A percentile compares a stretch with the other conserved stretches of the same genome.
Evolutionary conservation across 495 filamentous ascomycete species (phyloP).

Genomic region (Penicillium salamii): DNA sequence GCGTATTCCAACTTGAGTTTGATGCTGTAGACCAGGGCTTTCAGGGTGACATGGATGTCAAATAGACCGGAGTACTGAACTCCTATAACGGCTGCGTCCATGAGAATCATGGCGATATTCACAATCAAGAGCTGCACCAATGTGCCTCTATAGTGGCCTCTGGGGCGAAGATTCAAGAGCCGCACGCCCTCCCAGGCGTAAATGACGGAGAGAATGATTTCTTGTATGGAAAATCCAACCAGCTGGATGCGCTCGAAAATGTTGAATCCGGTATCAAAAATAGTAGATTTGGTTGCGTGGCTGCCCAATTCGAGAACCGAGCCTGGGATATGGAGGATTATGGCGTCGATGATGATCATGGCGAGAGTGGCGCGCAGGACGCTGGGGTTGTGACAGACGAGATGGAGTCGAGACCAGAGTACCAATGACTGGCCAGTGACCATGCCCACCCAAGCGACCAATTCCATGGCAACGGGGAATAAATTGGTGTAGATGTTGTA

Average conservation of each 20-base stretch:
- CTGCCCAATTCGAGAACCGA: conserved; percentile 49
- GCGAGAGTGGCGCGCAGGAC: conserved; percentile 45
- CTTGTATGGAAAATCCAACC: conserved; percentile 48
- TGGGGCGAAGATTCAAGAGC: conserved; percentile 38
- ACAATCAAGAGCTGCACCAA: conserved; percentile 49
- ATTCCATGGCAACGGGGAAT: conserved; percentile 35
- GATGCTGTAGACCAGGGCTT: conserved; percentile 51
- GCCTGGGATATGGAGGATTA: conserved; percentile 49
- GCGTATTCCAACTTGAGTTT: conserved; percentile 57
- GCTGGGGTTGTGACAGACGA: conserved; percentile 39
- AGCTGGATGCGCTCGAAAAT: conserved; percentile 53
- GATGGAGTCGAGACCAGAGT: conserved; percentile 61
- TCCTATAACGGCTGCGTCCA: conserved; percentile 43
- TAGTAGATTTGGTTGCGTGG: conserved; percentile 29
- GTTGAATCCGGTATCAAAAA: conserved; percentile 28
- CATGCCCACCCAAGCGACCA: conserved; percentile 56
- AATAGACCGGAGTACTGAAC: conserved; percentile 45
- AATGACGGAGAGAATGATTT: conserved; percentile 48
- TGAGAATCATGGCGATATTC: conserved; percentile 44
- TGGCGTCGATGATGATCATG: conserved; percentile 54
- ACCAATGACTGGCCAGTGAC: conserved; percentile 62
- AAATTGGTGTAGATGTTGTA: conserved; percentile 32
- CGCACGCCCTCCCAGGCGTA: conserved; percentile 47
- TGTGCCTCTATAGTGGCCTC: conserved; percentile 30
- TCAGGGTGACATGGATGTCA: conserved; percentile 49